Evolutionary conservation across 2,329 filamentous ascomycete genomes (phyloP).

Genomic region (Diaporthe batatas): DNA sequence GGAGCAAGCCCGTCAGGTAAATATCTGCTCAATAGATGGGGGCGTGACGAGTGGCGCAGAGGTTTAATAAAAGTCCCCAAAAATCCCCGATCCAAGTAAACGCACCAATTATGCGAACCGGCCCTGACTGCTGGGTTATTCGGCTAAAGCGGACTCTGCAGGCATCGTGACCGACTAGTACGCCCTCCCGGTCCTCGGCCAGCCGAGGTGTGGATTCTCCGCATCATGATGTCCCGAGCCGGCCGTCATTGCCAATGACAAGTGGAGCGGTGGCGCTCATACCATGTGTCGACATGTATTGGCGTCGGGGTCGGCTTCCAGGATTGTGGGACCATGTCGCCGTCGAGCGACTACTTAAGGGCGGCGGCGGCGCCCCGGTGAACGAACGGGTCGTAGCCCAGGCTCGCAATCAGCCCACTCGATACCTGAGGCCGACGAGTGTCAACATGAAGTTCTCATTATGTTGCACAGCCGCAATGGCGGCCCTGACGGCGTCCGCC

Average conservation of each 20-base stretch:
- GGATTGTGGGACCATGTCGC: neutral
- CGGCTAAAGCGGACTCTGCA: constrained; percentile 7
- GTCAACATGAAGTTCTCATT: constrained; percentile 8
- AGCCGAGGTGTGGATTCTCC: constrained; percentile 22
- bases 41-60: too few species aligned
- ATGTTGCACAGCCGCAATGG: constrained; percentile 17
- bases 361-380: neutral
- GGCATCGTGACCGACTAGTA: constrained; percentile 28
- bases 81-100: neutral
- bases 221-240: constrained; percentile 19
- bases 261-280: constrained; percentile 15
- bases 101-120: constrained; percentile 20
- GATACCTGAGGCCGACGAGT: neutral
- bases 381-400: too few species aligned
- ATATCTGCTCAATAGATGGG: too few species aligned
- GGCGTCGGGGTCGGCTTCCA: too few species aligned
- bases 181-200: constrained; percentile 5
- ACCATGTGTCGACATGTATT: neutral
- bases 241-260: neutral
- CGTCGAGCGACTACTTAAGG: constrained; percentile 1
- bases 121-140: neutral
- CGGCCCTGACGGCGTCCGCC: constrained; percentile 24
- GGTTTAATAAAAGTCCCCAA: constrained; percentile 47
- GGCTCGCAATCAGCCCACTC: neutral
- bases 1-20: too few species aligned